A percentile compares a stretch with the other conserved stretches of the same genome.
Evolutionary conservation across 768 basidiomycete genomes (phyloP).

Genomic region (Tephrocybe sp.): DNA sequence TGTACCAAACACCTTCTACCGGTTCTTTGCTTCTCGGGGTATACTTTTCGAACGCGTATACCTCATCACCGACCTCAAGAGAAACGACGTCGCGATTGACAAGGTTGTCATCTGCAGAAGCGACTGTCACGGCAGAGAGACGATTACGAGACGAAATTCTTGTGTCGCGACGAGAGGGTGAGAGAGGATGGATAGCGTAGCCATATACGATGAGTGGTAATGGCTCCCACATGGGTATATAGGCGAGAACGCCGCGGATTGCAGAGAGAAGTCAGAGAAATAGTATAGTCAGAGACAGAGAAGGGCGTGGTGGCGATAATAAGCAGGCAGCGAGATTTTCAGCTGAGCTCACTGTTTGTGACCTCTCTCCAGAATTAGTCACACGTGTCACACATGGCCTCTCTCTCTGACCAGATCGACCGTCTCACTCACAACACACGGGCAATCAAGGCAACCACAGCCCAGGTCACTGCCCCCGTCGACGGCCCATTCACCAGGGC

Average conservation of each 20-base stretch:
- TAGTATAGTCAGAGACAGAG: neutral
- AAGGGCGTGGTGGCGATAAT: neutral
- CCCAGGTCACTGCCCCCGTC: conserved; percentile 25
- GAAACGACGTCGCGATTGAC: conserved; percentile 76
- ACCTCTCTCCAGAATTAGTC: too few species aligned
- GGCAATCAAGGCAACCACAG: conserved; percentile 48
- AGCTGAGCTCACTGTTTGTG: too few species aligned
- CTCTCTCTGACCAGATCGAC: conserved; percentile 69
- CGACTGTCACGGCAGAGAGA: conserved; percentile 62
- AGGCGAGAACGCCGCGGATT: neutral
- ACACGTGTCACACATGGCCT: conserved; percentile 39
- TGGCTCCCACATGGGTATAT: conserved; percentile 47
- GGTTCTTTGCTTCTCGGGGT: conserved; percentile 66
- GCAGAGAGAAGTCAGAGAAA: neutral
- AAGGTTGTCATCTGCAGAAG: conserved; percentile 61
- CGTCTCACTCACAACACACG: conserved; percentile 54
- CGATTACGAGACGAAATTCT: conserved; percentile 57
- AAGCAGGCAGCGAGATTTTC: neutral
- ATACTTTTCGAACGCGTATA: conserved; percentile 96
- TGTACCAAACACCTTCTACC: conserved; percentile 84
- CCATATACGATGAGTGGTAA: conserved; percentile 80
- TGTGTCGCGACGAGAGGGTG: conserved; percentile 73
- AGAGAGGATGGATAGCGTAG: conserved; percentile 84
- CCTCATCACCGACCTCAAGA: conserved; percentile 93
- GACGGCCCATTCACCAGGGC: conserved; percentile 62